These are phyloP conservation scores for Heliamphora exappendiculata DNA, from an alignment of 148 eudicot species.

Conservation along the genomic window DNA sequence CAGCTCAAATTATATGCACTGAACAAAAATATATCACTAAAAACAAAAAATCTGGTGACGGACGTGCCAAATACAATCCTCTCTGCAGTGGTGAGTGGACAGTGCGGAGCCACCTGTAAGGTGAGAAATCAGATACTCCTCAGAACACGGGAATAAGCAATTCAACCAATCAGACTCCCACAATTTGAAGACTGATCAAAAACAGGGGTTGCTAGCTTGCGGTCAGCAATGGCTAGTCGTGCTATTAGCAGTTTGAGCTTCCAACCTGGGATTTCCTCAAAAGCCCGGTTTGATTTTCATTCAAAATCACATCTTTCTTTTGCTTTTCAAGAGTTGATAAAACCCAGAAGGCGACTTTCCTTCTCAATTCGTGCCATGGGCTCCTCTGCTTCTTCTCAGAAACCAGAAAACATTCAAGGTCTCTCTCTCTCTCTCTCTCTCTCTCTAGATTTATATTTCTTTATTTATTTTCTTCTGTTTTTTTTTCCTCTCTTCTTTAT, in stretches of 20 bases:
- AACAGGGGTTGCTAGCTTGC: background rate
- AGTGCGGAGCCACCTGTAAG: too few species aligned
- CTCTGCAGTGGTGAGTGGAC: too few species aligned
- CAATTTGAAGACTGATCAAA: background rate
- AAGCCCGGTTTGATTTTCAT: constrained; percentile 15
- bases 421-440: constrained; percentile 8
- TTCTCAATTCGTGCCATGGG: constrained; percentile 50
- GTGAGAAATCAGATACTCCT: too few species aligned
- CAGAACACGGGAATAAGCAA: too few species aligned
- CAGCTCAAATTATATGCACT: too few species aligned
- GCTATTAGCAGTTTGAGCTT: constrained; percentile 15
- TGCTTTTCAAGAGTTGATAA: background rate
- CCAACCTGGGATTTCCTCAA: constrained; percentile 1
- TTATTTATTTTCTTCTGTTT: too few species aligned
- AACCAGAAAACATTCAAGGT: constrained; percentile 55
- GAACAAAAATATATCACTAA: too few species aligned
- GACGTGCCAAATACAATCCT: too few species aligned
- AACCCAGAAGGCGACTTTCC: constrained; percentile 6
- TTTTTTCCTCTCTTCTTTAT: background rate
- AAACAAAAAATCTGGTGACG: too few species aligned
- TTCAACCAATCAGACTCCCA: too few species aligned
- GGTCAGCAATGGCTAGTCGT: constrained; percentile 25
- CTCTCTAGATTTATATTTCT: background rate
- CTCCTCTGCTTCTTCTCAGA: constrained; percentile 61
- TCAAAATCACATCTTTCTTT: constrained; percentile 9